Base-by-base conservation (phyloP, 768 basidiomycete genomes). In the Pleurotus ostreatus region DNA sequence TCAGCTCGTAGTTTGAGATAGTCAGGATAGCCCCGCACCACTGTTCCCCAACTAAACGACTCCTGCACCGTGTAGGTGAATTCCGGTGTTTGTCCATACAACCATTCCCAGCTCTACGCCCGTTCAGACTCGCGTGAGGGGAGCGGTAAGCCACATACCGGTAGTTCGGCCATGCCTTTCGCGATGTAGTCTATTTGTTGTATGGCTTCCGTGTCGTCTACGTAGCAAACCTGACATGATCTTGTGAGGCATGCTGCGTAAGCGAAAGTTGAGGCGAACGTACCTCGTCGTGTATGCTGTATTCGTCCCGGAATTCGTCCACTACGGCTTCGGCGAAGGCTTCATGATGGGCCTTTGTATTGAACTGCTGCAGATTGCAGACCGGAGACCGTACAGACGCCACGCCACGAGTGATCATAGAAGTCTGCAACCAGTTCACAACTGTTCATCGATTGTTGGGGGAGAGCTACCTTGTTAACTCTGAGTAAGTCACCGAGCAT, bases 301-400 rank as follows among this genome's bases (percentile, higher is more conserved):
- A 92, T 59, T 83, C 79, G 22, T 78, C 63, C 23, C 70, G 74
- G 64, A 98, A 99, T 59, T 87, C 84, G 3, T 70, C 56, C 8
- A 86, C 72, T 15, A 96, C 82, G 13, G 90, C 87, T 4, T 75
- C 61, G 23, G 86, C 76, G 65, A 98, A 98, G 0, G 67, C 60
- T 12, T 86, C 81, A 62, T 98, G 93, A 6, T 78, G 81, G 46
- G 87, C 71, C 2, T 62, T 57, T 3, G 75, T 59, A 55, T 72
- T 75, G 63, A 76, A 82, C 57, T 83, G 78, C 38, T 73, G 76
- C 30, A 98, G 76, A 62, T 97, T 98, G 64, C 85, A 83, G 0
- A 98, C 96, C 0, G 94, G 92, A 1, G 96, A 97, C 47, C 92
- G 88, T 13, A 98, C 91, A 20, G 94, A 98, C 1, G 86, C 83